Evolutionary conservation across 2,329 filamentous ascomycete species (phyloP).

Genomic region (Pseudogymnoascus sp.): DNA sequence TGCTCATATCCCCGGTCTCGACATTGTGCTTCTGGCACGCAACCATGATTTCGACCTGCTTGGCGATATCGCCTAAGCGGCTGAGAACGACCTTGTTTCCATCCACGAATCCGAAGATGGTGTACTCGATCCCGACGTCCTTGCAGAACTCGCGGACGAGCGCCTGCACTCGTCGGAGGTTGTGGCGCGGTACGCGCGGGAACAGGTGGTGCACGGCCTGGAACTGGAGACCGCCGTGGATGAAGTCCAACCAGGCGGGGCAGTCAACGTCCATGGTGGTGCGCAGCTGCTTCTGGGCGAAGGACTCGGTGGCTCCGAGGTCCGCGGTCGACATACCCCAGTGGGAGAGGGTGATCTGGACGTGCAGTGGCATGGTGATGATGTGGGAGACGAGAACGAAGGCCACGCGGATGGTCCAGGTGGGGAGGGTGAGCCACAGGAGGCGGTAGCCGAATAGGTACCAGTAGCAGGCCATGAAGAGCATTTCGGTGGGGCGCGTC

Average conservation of each 20-base stretch:
- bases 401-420: constrained; percentile 47
- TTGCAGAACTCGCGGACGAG: constrained; percentile 56
- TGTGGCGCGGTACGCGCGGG: constrained; percentile 61
- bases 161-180: constrained; percentile 53
- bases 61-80: constrained; percentile 49
- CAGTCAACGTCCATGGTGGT: constrained; percentile 71
- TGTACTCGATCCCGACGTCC: constrained; percentile 58
- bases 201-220: constrained; percentile 66
- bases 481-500: constrained; percentile 60
- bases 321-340: constrained; percentile 65
- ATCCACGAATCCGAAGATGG: constrained; percentile 53
- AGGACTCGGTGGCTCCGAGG: constrained; percentile 57
- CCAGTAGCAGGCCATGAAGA: constrained; percentile 59
- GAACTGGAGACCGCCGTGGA: constrained; percentile 67
- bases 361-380: constrained; percentile 60
- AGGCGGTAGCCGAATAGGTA: constrained; percentile 61
- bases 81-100: constrained; percentile 53
- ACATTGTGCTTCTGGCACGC: constrained; percentile 49
- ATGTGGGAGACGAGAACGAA: constrained; percentile 60
- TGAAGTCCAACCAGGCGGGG: constrained; percentile 63
- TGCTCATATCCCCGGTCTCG: constrained; percentile 26
- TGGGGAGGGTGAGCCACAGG: constrained; percentile 53
- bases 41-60: constrained; percentile 53
- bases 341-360: constrained; percentile 66
- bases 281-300: constrained; percentile 61